Percentiles rank a stretch among this genome's conserved stretches.
Conservation (phyloP, 441 rosid genomes). For the Metrosideros polymorpha region DNA sequence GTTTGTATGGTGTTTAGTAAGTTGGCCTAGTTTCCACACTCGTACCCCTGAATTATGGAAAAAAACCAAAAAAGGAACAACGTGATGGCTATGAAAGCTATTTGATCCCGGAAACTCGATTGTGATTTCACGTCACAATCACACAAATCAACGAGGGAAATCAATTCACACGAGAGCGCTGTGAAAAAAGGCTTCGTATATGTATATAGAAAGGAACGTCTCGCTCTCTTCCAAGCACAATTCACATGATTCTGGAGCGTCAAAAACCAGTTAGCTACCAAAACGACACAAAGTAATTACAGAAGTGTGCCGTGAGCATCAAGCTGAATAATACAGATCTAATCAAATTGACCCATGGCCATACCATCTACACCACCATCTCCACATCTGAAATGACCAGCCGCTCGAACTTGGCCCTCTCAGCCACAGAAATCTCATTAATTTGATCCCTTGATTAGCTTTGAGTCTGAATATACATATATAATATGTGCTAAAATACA, state of each 20-base stretch:
- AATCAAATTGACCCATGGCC: neutral
- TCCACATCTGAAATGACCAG: neutral
- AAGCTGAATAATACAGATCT: neutral
- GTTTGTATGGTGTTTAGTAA: neutral
- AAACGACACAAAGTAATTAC: neutral
- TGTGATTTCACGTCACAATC: neutral
- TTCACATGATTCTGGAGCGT: neutral
- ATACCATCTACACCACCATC: neutral
- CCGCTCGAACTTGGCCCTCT: neutral
- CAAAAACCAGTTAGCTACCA: neutral
- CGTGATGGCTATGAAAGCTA: neutral
- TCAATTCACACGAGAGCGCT: neutral
- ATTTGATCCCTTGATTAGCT: no score
- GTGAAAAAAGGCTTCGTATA: neutral
- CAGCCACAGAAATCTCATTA: neutral
- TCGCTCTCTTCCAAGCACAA: neutral
- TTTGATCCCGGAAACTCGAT: neutral
- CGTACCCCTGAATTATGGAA: neutral
- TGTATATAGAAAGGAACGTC: neutral
- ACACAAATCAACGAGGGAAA: neutral
- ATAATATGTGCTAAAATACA: no score
- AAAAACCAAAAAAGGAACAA: neutral
- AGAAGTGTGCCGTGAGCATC: neutral
- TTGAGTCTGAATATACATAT: neutral
- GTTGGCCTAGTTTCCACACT: fast-evolving